Base-by-base conservation (phyloP, 2,329 filamentous ascomycete species). In the Apiospora marii region DNA sequence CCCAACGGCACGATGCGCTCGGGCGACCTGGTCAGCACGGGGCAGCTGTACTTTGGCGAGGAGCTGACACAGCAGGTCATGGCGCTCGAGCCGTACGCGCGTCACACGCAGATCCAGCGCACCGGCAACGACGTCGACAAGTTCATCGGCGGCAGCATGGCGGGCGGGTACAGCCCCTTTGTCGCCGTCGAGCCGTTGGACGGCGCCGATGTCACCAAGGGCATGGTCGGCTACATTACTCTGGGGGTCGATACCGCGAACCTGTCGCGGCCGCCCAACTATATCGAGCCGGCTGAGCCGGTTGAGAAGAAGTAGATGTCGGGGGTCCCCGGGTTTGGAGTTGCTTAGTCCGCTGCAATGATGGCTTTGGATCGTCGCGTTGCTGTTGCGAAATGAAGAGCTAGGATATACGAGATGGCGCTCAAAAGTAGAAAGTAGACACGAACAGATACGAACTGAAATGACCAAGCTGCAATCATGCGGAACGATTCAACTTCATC, bases 31-130 rank as follows among this genome's bases (percentile, higher is more conserved):
- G 78, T 81, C 34, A 79, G 76, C 53, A 81, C 79, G 0, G 81
- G 81, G 8, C 81, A 82, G 72, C 49, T 82, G 10, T 82, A 78
- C 73, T 78, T 82, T 13, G 76, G 77, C 24, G 79, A 82, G 72
- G 70, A 73, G 1, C 68, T 82, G 0, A 71, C 16, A 0, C 19
- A n/a, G 19, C 3, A 4, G 16, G 22, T 67, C 34, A 43, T 67
- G 61, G 61, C 61, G 13, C 34, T 67, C n/a, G 61, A 43, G 34
- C 61, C 61, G 4, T 67, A 67, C 34, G 34, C 61, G 34, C 22
- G 5, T 1, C 61, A 67, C 61, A 67, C 61, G 14, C 34, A 67
- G 34, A 67, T 67, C 61, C 61, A 24, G 34, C 61, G 61, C 34
- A 67, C 61, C 4, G 24, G 10, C 61, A 41, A 67, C 34, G 34